A percentile compares a stretch with the other conserved stretches of the same genome.
These are phyloP conservation scores for Diaporthe velutina DNA, from an alignment of 2,329 filamentous ascomycete genomes.

Conservation along the genomic window DNA sequence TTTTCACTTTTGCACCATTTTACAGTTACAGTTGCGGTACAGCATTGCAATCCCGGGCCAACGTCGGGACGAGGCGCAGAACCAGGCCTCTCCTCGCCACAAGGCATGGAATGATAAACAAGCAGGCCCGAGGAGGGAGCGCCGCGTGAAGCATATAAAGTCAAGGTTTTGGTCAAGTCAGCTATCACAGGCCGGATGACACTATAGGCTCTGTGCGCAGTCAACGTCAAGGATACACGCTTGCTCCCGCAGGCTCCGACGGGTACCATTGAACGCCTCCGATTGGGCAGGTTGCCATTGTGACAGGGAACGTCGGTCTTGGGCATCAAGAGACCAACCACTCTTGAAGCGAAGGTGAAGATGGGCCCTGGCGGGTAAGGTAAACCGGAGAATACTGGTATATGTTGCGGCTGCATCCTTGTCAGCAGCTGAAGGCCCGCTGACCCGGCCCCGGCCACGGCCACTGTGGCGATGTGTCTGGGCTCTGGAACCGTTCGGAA, in stretches of 20 bases:
- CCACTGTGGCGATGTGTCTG: conserved; percentile 1
- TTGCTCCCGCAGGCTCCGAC: conserved; percentile 6
- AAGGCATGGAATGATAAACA: background rate
- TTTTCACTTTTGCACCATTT: background rate
- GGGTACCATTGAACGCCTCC: background rate
- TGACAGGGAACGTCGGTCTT: background rate
- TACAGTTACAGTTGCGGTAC: background rate
- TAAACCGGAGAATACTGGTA: conserved; percentile 8
- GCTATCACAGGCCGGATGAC: background rate
- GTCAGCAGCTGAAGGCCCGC: background rate
- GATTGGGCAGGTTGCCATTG: background rate
- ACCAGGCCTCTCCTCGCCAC: background rate
- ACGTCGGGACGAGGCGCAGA: background rate
- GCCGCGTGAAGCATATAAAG: conserved; percentile 1
- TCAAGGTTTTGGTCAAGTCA: conserved; percentile 20
- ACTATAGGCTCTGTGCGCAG: conserved; percentile 18
- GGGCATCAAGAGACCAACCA: background rate
- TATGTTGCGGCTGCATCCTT: background rate
- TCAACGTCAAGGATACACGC: conserved; percentile 1
- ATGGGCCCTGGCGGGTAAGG: background rate
- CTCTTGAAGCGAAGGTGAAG: background rate
- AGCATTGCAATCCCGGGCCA: background rate
- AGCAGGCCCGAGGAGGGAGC: background rate
- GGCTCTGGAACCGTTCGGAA: background rate
- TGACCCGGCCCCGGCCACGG: background rate